Conservation (phyloP, 805 yeast genomes). For the Hanseniaspora valbyensis region DNA sequence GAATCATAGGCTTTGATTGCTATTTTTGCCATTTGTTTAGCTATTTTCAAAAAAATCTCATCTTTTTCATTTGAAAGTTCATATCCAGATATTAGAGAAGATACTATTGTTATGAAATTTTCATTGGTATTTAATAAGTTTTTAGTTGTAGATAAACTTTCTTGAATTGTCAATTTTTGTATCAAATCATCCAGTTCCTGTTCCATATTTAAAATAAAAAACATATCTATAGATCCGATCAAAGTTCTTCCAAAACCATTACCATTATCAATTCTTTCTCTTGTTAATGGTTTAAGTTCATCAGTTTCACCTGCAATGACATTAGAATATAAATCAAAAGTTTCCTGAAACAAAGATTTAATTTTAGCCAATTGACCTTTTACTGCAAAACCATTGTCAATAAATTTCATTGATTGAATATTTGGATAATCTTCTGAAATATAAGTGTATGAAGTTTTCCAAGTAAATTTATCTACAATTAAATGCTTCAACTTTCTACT, state of each 20-base stretch:
- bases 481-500: conserved; percentile 23
- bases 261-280: conserved; percentile 31
- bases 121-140: conserved; percentile 40
- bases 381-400: conserved; percentile 25
- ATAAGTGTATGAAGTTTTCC: conserved; percentile 19
- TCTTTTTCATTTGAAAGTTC: conserved; percentile 35
- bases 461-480: conserved; percentile 22
- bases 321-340: conserved; percentile 37
- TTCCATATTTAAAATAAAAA: conserved; percentile 36
- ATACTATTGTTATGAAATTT: conserved; percentile 41
- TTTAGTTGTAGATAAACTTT: conserved; percentile 33
- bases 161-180: conserved; percentile 29
- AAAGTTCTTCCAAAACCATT: conserved; percentile 43
- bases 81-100: conserved; percentile 44
- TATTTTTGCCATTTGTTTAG: conserved; percentile 39
- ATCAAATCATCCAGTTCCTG: conserved; percentile 34
- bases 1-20: conserved; percentile 48
- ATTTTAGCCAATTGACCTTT: conserved; percentile 27
- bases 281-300: conserved; percentile 34
- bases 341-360: conserved; percentile 30
- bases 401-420: conserved; percentile 27
- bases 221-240: conserved; percentile 43
- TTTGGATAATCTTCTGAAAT: conserved; percentile 20
- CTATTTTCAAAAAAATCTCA: conserved; percentile 30
- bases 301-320: conserved; percentile 37